phyloP scores from a whole-genome alignment of 768 basidiomycete genomes.

The Auriculariales sp. region DNA sequence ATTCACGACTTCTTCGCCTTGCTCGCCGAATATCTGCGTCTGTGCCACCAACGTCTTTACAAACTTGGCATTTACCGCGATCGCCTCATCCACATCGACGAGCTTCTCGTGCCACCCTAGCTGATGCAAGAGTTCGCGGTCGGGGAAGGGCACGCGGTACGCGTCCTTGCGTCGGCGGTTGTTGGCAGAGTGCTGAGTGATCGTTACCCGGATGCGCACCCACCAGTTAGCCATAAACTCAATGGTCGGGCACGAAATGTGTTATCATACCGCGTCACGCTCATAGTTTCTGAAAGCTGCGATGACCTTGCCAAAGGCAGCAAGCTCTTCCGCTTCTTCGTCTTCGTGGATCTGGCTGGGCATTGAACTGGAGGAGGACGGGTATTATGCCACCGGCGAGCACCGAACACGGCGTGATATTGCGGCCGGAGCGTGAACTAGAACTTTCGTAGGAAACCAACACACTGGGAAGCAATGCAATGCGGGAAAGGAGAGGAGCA shows the following conservation, averaged over 20 bases:
- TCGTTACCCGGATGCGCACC: too few species aligned
- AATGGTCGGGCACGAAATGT: background rate
- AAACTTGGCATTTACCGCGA: conserved; percentile 68
- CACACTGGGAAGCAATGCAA: too few species aligned
- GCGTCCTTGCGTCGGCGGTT: conserved; percentile 65
- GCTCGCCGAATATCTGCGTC: conserved; percentile 69
- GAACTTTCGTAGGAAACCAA: too few species aligned
- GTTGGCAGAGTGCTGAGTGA: conserved; percentile 42
- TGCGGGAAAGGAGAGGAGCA: too few species aligned
- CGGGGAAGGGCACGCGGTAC: conserved; percentile 48
- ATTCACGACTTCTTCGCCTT: conserved; percentile 14
- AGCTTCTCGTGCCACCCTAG: conserved; percentile 73
- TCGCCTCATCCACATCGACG: conserved; percentile 65
- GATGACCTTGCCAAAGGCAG: conserved; percentile 64
- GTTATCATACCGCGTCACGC: conserved; percentile 47
- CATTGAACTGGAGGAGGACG: background rate
- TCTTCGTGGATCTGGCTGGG: conserved; percentile 9
- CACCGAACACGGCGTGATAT: too few species aligned
- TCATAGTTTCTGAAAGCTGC: conserved; percentile 63
- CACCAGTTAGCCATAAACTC: background rate
- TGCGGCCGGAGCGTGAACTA: too few species aligned
- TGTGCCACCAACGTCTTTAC: conserved; percentile 57
- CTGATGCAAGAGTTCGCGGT: conserved; percentile 50
- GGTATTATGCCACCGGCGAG: too few species aligned
- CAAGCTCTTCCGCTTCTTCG: conserved; percentile 36